A percentile compares a stretch with the other conserved stretches of the same genome.
These are phyloP conservation scores for Ophiosphaerella korrae DNA, from an alignment of 2,329 filamentous ascomycete genomes.

Conservation along the genomic window DNA sequence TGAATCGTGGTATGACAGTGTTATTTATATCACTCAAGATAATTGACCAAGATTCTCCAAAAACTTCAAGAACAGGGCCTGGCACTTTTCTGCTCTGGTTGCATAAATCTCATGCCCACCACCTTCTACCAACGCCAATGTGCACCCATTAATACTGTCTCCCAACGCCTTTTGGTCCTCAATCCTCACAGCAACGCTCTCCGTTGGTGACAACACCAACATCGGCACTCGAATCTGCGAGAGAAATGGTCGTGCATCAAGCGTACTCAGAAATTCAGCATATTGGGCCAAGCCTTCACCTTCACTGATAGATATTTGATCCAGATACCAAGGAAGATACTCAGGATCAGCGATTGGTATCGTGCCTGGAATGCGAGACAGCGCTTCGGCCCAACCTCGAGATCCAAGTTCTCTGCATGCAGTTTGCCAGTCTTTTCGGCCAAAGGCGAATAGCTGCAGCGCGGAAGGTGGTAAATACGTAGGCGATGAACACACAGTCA, in stretches of 20 bases:
- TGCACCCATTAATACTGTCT: constrained; percentile 20
- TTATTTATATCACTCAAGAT: too few species aligned
- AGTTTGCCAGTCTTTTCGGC: constrained; percentile 29
- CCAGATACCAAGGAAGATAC: constrained; percentile 42
- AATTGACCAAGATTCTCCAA: constrained; percentile 4
- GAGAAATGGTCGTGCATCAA: constrained; percentile 40
- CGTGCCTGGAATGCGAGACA: constrained; percentile 37
- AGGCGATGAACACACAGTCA: constrained; percentile 42
- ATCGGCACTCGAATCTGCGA: constrained; percentile 34
- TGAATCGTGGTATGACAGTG: too few species aligned
- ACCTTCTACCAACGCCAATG: constrained; percentile 33
- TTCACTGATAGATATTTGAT: constrained; percentile 30
- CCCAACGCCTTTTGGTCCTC: constrained; percentile 33
- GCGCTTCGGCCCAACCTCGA: constrained; percentile 38
- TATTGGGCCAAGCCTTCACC: constrained; percentile 43
- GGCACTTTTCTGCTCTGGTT: constrained; percentile 33
- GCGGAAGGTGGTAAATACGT: constrained; percentile 33
- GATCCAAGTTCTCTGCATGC: constrained; percentile 39
- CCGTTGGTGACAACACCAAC: constrained; percentile 40
- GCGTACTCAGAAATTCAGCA: constrained; percentile 37
- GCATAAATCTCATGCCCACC: constrained; percentile 46
- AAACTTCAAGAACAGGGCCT: constrained; percentile 45
- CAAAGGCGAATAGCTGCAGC: constrained; percentile 39
- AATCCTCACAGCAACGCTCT: constrained; percentile 38
- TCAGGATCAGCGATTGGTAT: constrained; percentile 31